phyloP scores from a whole-genome alignment of 2,329 filamentous ascomycete genomes.

The Aspergillus neotritici region DNA sequence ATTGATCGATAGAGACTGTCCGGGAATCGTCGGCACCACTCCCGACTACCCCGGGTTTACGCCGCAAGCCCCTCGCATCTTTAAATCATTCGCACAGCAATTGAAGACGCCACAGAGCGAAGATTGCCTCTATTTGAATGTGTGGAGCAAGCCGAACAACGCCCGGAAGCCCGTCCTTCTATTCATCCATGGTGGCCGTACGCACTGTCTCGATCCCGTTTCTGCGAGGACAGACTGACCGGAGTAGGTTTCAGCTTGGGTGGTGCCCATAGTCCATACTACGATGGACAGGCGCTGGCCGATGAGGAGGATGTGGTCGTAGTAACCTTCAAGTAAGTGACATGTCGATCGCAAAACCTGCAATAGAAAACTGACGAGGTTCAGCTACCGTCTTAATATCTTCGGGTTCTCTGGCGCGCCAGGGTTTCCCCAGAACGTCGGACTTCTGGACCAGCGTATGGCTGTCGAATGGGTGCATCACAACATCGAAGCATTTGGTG shows the following conservation, averaged over 20 bases:
- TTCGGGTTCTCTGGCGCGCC: constrained; percentile 39
- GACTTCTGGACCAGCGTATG: constrained; percentile 49
- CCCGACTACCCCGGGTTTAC: constrained; percentile 19
- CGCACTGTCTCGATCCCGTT: constrained; percentile 8
- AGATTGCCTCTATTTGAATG: constrained; percentile 34
- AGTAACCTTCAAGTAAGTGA: constrained; percentile 35
- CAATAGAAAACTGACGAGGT: not conserved
- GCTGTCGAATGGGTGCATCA: constrained; percentile 49
- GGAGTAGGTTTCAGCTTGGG: constrained; percentile 31
- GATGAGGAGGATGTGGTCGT: constrained; percentile 38
- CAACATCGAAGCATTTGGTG: constrained; percentile 50
- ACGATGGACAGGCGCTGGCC: constrained; percentile 33
- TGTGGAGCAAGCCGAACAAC: constrained; percentile 23
- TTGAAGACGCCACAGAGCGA: constrained; percentile 25
- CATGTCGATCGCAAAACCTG: not conserved
- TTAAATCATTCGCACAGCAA: constrained; percentile 18
- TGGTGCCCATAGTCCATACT: constrained; percentile 33
- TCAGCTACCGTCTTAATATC: constrained; percentile 36
- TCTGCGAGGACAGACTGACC: not conserved
- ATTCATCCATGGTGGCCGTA: constrained; percentile 39
- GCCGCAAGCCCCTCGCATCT: constrained; percentile 15
- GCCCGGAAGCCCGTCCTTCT: constrained; percentile 35
- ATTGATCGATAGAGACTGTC: constrained; percentile 17
- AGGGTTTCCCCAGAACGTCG: constrained; percentile 39
- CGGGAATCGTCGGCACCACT: constrained; percentile 12